Base-by-base conservation (phyloP, 331 rosid species). In the Cucumis variabilis region DNA sequence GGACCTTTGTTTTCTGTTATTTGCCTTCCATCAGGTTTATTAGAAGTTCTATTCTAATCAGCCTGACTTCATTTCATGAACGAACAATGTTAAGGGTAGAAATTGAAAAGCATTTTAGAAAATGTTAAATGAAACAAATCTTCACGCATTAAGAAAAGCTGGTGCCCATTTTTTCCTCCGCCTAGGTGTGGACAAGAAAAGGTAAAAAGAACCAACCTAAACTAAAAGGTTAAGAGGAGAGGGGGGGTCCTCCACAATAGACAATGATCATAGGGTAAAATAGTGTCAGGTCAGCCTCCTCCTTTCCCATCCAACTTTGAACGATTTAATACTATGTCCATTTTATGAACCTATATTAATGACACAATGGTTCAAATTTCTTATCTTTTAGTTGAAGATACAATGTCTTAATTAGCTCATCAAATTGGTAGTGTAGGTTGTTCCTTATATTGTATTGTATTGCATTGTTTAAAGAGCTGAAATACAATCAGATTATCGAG, bases 31-130 rank as follows among this genome's bases (percentile, higher is more conserved):
- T 20, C 60, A 30, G 85, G 71, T 30, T 82, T 30, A 60, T 53
- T 62, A 60, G 8, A 62, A 62, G 55, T 19, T 78, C 27, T 63
- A 62, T 19, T 78, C 27, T 63, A 62, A 60, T 33, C 55, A 62
- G 51, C 71, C 21, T 60, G 85, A 20, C 71, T 33, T 62, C 86
- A 82, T 82, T 82, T 62, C 72, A 62, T 10, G 55, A 60, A 82
- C 53, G 60, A 19, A 37, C 13, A 62, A 82, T 63, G 15, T 41
- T 21, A 66, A 63, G 37, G 58, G 28, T 23, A 3, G 24, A 63
- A 74, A 63, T 37, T 6, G 86, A 63, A 23, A 63, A 63, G 9
- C 86, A 63, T 44, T 23, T 19, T 30, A 60, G 70, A 82, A 17
- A 62, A 33, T 21, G 13, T 82, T 82, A 82, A 82, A 37, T 37